Percentiles rank a stretch among this genome's conserved stretches.
Conservation (phyloP, 148 eudicot species). For the Cornus florida region DNA sequence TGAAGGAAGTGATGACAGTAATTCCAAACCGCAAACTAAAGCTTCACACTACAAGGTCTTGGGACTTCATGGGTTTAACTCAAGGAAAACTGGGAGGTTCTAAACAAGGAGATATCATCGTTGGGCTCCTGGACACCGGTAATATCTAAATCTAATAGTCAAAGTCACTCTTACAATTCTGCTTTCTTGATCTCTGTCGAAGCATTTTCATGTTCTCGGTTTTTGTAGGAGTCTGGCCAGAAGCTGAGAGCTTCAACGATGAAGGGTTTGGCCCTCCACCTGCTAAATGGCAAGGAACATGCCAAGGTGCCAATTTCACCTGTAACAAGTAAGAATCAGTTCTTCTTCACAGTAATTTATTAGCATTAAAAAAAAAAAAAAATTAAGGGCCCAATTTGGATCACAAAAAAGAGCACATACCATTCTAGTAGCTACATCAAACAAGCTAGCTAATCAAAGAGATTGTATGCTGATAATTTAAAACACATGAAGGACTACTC, state of each 20-base stretch:
- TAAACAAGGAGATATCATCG: not conserved
- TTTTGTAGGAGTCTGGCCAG: slow-evolving; percentile 16
- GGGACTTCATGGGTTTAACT: slow-evolving; percentile 6
- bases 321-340: slow-evolving; percentile 21
- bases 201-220: not conserved
- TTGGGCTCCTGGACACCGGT: slow-evolving; percentile 11
- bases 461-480: not conserved
- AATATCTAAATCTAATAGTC: not conserved
- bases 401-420: not conserved
- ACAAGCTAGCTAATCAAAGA: not conserved
- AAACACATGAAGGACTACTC: not conserved
- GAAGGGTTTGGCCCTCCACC: slow-evolving; percentile 17
- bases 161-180: not conserved
- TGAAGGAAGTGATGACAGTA: slow-evolving; percentile 5
- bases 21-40: not conserved
- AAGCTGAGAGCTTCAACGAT: slow-evolving; percentile 21
- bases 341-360: not conserved
- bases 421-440: not conserved
- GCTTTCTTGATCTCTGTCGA: not conserved
- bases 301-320: slow-evolving; percentile 24
- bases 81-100: not conserved
- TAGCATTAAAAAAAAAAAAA: no score
- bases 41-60: slow-evolving; percentile 8
- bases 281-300: slow-evolving; percentile 22
- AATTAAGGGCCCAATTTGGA: no score